Conservation (phyloP, 345 rosid genomes). For the Corchorus olitorius region DNA sequence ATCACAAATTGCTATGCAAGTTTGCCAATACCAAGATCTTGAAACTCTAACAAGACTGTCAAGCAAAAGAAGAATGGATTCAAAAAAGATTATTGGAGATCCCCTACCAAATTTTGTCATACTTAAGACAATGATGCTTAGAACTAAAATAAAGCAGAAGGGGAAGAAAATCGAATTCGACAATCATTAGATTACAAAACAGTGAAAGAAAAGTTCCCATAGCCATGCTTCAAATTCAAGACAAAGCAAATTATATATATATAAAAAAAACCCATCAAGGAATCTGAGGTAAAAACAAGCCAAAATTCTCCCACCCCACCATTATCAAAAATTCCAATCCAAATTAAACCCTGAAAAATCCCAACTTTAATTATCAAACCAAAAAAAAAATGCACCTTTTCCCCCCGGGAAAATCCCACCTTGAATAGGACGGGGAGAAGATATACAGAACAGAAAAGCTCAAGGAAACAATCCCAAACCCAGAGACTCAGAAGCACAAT, state of each 20-base stretch:
- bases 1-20: background rate
- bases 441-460: background rate
- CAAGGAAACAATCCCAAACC: constrained; percentile 1
- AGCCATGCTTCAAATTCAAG: constrained; percentile 11
- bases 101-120: background rate
- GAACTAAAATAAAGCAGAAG: background rate
- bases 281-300: background rate
- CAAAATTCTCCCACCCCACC: constrained; percentile 4
- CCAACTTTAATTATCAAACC: background rate
- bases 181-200: background rate
- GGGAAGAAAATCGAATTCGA: background rate
- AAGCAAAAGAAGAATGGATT: background rate
- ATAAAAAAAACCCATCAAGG: background rate
- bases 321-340: constrained; percentile 5
- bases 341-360: constrained; percentile 1
- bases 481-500: constrained; percentile 6
- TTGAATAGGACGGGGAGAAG: background rate
- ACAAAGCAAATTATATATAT: background rate
- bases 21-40: background rate
- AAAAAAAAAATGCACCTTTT: background rate
- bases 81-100: background rate
- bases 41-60: background rate
- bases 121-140: background rate
- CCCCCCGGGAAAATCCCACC: background rate
- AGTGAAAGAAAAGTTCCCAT: constrained; percentile 2